Conservation (phyloP, 2,329 filamentous ascomycete species). For the Cercospora sp. region DNA sequence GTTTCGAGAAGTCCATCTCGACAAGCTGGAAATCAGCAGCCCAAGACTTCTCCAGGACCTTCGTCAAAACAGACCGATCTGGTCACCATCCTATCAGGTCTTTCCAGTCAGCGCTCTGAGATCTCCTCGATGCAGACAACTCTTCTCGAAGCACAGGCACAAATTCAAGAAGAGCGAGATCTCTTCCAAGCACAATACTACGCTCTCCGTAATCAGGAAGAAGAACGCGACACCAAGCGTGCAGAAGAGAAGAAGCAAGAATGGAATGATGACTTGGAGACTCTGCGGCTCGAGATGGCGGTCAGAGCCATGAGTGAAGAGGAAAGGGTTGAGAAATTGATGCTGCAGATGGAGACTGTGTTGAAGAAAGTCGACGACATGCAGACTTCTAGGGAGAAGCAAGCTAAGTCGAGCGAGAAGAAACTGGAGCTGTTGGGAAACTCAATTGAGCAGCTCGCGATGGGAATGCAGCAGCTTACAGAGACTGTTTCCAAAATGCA, state of each 20-base stretch:
- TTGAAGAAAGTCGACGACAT: neutral
- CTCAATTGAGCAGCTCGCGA: neutral
- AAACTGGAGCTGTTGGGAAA: neutral
- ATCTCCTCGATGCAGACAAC: neutral
- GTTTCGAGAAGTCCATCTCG: neutral
- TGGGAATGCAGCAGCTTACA: neutral
- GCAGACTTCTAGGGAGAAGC: neutral
- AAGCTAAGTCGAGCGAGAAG: neutral
- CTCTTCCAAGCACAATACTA: constrained; percentile 9
- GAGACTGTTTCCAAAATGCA: neutral
- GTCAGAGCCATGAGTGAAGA: neutral
- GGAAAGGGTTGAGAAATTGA: neutral
- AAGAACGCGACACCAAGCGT: neutral
- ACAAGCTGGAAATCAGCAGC: neutral
- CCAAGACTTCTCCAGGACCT: neutral
- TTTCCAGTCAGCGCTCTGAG: neutral
- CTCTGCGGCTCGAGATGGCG: neutral
- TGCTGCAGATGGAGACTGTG: neutral
- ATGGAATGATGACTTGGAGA: neutral
- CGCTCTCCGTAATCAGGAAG: constrained; percentile 6
- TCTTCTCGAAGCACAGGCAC: constrained; percentile 3
- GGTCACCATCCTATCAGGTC: neutral
- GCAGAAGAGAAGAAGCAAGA: neutral
- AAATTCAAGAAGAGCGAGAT: constrained; percentile 10
- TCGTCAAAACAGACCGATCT: neutral